These are phyloP conservation scores for Pichia deserticola DNA, from an alignment of 805 yeast species.

Conservation along the genomic window DNA sequence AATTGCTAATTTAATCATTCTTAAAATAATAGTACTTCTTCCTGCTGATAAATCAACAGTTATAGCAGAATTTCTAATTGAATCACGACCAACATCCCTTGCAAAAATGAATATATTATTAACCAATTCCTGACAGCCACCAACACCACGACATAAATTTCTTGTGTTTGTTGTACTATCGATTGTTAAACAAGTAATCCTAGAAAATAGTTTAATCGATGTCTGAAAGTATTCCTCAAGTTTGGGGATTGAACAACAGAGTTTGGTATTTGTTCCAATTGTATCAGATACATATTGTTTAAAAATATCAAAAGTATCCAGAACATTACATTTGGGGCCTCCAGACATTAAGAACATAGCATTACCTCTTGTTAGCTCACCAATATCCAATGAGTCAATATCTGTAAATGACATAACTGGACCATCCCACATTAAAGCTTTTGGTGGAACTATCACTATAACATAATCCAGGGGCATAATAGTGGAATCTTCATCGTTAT, in stretches of 20 bases:
- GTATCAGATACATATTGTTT: constrained; percentile 49
- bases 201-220: constrained; percentile 59
- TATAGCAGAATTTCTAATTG: constrained; percentile 51
- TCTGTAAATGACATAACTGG: constrained; percentile 47
- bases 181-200: constrained; percentile 57
- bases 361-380: constrained; percentile 61
- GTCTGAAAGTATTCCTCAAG: constrained; percentile 68
- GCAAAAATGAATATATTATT: constrained; percentile 71
- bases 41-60: constrained; percentile 33
- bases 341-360: constrained; percentile 64
- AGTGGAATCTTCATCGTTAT: constrained; percentile 8
- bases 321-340: constrained; percentile 48
- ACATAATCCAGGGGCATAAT: constrained; percentile 42
- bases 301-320: constrained; percentile 49
- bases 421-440: constrained; percentile 91
- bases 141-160: constrained; percentile 49
- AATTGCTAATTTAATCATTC: constrained; percentile 66
- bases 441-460: constrained; percentile 66
- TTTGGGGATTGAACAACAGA: constrained; percentile 60
- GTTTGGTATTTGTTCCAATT: constrained; percentile 46
- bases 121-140: constrained; percentile 66
- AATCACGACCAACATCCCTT: constrained; percentile 72
- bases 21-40: constrained; percentile 61
- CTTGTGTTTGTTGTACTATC: constrained; percentile 47
- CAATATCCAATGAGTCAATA: constrained; percentile 38